Evolutionary conservation across 257 asterid species (phyloP).

Genomic region (Solanum etuberosum): DNA sequence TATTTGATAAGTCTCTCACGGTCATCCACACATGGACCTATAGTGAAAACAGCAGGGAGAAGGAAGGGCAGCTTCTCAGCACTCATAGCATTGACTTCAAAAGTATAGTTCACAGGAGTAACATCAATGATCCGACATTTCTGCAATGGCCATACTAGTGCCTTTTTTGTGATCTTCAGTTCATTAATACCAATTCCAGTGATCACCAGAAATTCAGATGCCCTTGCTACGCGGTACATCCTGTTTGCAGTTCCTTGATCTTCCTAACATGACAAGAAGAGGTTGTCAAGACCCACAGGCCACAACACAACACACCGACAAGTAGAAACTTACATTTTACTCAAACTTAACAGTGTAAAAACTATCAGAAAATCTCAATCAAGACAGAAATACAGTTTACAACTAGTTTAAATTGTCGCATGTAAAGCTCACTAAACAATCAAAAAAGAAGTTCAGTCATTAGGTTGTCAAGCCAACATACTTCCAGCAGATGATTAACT

Average conservation of each 20-base stretch:
- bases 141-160: slow-evolving; percentile 53
- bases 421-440: neutral
- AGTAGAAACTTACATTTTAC: neutral
- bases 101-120: slow-evolving; percentile 56
- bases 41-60: slow-evolving; percentile 66
- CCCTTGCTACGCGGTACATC: slow-evolving; percentile 37
- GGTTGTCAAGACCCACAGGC: neutral
- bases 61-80: slow-evolving; percentile 63
- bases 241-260: neutral
- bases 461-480: neutral
- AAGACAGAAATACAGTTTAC: neutral
- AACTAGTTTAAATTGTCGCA: neutral
- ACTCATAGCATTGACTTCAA: slow-evolving; percentile 69
- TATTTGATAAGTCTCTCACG: slow-evolving; percentile 28
- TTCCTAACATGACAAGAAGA: neutral
- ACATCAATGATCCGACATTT: slow-evolving; percentile 29
- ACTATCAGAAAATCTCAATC: neutral
- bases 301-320: neutral
- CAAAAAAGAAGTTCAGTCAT: neutral
- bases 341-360: neutral
- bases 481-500: neutral
- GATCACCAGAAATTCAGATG: slow-evolving; percentile 56
- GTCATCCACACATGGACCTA: slow-evolving; percentile 41
- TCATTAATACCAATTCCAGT: slow-evolving; percentile 40
- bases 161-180: slow-evolving; percentile 36